Evolutionary conservation across 352 stramenopile genomes (phyloP), one percentile per base, ranked within the genome.

Genomic region (Pythium phragmitis): DNA sequence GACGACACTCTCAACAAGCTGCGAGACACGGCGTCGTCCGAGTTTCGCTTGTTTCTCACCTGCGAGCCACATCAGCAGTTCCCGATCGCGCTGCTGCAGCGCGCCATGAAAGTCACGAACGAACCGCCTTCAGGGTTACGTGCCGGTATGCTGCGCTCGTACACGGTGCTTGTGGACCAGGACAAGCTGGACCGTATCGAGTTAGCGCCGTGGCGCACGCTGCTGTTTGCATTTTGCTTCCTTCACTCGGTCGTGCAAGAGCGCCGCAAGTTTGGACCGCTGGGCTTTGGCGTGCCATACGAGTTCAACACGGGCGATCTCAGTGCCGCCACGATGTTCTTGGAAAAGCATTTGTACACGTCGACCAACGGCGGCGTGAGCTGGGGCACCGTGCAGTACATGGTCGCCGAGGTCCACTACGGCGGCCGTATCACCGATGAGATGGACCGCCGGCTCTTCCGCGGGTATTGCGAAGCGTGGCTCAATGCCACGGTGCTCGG

Each of bases 381-480:
- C 28, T 94, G 83, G 85, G 67, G 69, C 0, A 92, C 85, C 13
- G 67, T 94, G 34, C 83, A 91, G 69, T 94, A 92, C 60, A 91
- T 94, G 81, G 73, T 91, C 21, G 82, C 81, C 0, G 85, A 94
- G 53, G 82, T 92, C 37, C 81, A 94, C 58, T 94, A 94, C 48
- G 85, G 85, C 45, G 85, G 85, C 46, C 77, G 80, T 17, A 91
- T 94, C 65, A 92, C 82, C 17, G 85, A 92, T 55, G 80, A 94
- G 47, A 74, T 89, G 62, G 85, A 94, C 51, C 75, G 83, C 7
- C 77, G 81, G 16, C 74, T 91, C 34, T 91, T 94, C 58, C 82
- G 79, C 14, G 76, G 76, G 12, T 91, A 92, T 60, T 88, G 76
- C 60, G 82, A 91, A 21, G 79, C 79, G 37, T 94, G 82, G 79